Base-by-base conservation (phyloP, 305 asterid genomes). In the Andrographis paniculata region DNA sequence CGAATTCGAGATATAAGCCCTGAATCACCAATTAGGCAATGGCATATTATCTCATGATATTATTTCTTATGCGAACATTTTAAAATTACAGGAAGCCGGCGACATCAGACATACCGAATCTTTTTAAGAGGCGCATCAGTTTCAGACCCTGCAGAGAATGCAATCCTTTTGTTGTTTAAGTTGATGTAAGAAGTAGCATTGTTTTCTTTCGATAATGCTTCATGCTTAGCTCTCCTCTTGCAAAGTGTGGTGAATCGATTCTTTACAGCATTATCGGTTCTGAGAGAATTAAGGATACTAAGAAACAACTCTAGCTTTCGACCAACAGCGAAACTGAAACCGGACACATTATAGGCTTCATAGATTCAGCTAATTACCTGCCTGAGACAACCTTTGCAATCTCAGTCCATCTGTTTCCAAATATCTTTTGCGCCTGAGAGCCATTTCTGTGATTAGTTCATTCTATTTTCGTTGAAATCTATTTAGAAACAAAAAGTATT, bases 331-430 rank as follows among this genome's bases (percentile, higher is more conserved):
- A 37, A 14, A 14, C 0, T 9, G 42, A 12, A 37, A 9, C 14
- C 14, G 16, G 3, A 37, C n/a, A 2, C 38, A 6, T 33, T n/a
- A 33, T 33, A n/a, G n/a, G n/a, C n/a, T n/a, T n/a, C n/a, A n/a
- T n/a, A n/a, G n/a, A 33, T 5, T 58, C 43, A 41, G 38, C 31
- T 39, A 46, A 22, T 75, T 84, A 92, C 97, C 99, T 92, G 84
- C 99, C 99, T 23, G 99, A 84, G 57, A 92, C 99, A 70, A 92
- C 99, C 82, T 92, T 92, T 20, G 99, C 97, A 28, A 87, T 92
- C 66, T 84, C 99, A 6, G 99, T 92, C 99, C 99, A 92, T 64
- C 97, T 72, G 62, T 92, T 92, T 56, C 99, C 99, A 54, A 70
- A 92, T 60, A 79, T 59, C 82, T 80, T 92, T 60, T 92, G 99